Conservation (phyloP, 805 yeast genomes). For the Barnettozyma populi region DNA sequence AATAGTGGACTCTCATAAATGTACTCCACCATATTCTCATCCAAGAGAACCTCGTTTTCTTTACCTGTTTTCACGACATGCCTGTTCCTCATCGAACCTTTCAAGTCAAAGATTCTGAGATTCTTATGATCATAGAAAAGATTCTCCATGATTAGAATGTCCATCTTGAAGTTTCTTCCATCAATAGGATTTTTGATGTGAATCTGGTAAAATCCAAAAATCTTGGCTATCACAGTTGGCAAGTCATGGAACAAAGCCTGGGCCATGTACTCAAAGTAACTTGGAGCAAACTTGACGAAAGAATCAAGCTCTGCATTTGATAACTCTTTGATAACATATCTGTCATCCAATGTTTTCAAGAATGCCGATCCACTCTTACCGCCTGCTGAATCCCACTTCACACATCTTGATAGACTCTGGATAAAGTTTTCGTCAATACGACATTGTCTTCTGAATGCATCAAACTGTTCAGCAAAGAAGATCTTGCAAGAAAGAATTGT, state of each 20-base stretch:
- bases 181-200: slow-evolving; percentile 75
- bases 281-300: slow-evolving; percentile 92
- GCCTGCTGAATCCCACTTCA: slow-evolving; percentile 93
- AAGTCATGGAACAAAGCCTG: slow-evolving; percentile 92
- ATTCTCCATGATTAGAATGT: slow-evolving; percentile 93
- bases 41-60: slow-evolving; percentile 89
- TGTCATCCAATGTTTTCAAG: slow-evolving; percentile 83
- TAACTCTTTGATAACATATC: slow-evolving; percentile 85
- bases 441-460: slow-evolving; percentile 84
- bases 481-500: slow-evolving; percentile 87
- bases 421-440: slow-evolving; percentile 69
- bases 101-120: slow-evolving; percentile 85
- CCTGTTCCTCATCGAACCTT: slow-evolving; percentile 96
- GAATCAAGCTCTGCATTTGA: slow-evolving; percentile 88
- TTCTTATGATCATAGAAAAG: slow-evolving; percentile 79
- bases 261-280: slow-evolving; percentile 92
- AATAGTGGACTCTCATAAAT: slow-evolving; percentile 94
- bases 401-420: slow-evolving; percentile 87
- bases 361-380: slow-evolving; percentile 97
- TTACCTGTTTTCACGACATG: slow-evolving; percentile 96
- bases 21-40: slow-evolving; percentile 97
- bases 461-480: slow-evolving; percentile 94
- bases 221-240: slow-evolving; percentile 90
- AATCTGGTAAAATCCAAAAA: slow-evolving; percentile 93
- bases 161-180: slow-evolving; percentile 77